Conservation (phyloP, 441 rosid genomes). For the Biscutella laevigata region DNA sequence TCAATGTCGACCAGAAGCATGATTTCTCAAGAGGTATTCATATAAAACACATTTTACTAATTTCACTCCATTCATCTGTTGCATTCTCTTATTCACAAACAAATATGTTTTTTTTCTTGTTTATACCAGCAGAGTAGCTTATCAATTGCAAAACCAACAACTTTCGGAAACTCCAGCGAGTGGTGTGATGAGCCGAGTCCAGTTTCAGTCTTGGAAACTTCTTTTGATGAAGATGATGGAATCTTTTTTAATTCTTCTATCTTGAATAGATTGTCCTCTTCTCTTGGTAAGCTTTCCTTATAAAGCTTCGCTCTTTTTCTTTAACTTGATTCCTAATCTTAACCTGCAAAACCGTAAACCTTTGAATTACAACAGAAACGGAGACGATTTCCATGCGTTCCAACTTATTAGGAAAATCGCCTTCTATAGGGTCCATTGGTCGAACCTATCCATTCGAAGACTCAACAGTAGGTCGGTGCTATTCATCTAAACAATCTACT, state of each 20-base stretch:
- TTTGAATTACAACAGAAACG: constrained; percentile 34
- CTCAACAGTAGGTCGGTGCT: constrained; percentile 36
- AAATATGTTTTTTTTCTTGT: background rate
- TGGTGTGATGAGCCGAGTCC: constrained; percentile 90
- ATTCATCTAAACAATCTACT: constrained; percentile 36
- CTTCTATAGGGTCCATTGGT: constrained; percentile 71
- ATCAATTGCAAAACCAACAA: constrained; percentile 23
- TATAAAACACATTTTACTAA: constrained; percentile 5
- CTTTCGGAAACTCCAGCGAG: constrained; percentile 37
- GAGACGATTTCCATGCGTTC: constrained; percentile 26
- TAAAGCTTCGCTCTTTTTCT: background rate
- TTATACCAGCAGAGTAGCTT: constrained; percentile 11
- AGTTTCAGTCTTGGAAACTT: constrained; percentile 62
- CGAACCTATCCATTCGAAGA: constrained; percentile 61
- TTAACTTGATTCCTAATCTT: background rate
- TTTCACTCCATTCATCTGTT: background rate
- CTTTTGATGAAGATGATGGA: constrained; percentile 62
- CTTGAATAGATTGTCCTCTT: constrained; percentile 30
- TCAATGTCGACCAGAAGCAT: constrained; percentile 27
- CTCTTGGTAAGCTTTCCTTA: constrained; percentile 33
- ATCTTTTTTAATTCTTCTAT: constrained; percentile 33
- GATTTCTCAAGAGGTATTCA: constrained; percentile 51
- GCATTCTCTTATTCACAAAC: background rate
- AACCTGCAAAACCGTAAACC: background rate
- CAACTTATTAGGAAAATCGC: constrained; percentile 73